phyloP scores from a whole-genome alignment of 2,329 filamentous ascomycete genomes.

The Diaporthe sp. region DNA sequence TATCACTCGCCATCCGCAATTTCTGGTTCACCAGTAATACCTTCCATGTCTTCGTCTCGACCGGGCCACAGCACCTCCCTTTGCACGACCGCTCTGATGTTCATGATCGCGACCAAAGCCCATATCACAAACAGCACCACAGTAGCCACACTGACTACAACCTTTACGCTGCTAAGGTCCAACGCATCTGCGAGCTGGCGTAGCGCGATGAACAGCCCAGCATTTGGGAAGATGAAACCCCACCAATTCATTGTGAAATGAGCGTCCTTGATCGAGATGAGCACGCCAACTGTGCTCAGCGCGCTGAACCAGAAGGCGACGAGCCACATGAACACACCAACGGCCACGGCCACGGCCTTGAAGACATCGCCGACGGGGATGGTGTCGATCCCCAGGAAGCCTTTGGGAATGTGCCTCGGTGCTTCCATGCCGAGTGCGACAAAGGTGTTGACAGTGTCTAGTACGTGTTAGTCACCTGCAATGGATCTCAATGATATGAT shows the following conservation, averaged over 20 bases:
- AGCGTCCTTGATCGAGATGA: slow-evolving; percentile 53
- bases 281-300: slow-evolving; percentile 53
- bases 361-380: slow-evolving; percentile 51
- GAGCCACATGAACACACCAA: slow-evolving; percentile 64
- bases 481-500: too few species aligned
- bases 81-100: neutral
- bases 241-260: slow-evolving; percentile 64
- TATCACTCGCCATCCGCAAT: neutral
- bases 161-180: neutral
- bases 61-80: slow-evolving; percentile 5
- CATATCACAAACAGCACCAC: neutral
- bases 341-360: slow-evolving; percentile 58
- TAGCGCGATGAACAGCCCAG: slow-evolving; percentile 57
- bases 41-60: neutral
- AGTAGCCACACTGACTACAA: neutral
- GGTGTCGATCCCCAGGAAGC: slow-evolving; percentile 45
- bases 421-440: slow-evolving; percentile 58
- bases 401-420: slow-evolving; percentile 39
- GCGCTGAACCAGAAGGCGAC: slow-evolving; percentile 67
- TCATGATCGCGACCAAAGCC: slow-evolving; percentile 1
- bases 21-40: neutral
- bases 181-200: slow-evolving; percentile 14
- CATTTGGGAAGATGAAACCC: slow-evolving; percentile 72
- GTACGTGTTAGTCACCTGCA: too few species aligned
- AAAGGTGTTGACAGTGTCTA: slow-evolving; percentile 62